These are phyloP conservation scores for Rozella allomycis DNA, from an alignment of 371 early-diverging fungal genomes.

Conservation along the genomic window DNA sequence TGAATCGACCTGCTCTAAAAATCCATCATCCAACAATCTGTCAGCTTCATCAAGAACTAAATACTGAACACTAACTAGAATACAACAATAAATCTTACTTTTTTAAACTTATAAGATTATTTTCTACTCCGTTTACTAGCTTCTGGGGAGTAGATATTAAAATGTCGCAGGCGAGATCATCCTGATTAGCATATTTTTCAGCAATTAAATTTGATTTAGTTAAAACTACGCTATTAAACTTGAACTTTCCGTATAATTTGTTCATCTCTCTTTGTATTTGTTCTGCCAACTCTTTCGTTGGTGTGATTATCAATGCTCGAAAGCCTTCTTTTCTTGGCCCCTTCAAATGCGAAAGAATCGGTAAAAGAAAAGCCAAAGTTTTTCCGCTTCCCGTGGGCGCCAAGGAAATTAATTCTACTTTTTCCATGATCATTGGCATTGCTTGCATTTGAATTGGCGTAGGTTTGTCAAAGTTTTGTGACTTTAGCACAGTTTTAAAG, in stretches of 20 bases:
- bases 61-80: conserved; percentile 46
- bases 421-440: conserved; percentile 54
- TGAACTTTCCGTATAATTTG: conserved; percentile 1
- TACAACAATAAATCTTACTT: conserved; percentile 13
- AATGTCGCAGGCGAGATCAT: conserved; percentile 51
- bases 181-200: no score
- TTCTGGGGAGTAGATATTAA: conserved; percentile 74
- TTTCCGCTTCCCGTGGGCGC: conserved; percentile 98
- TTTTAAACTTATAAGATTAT: conserved; percentile 47
- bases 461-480: no score
- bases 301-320: conserved; percentile 77
- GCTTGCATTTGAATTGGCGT: conserved; percentile 93
- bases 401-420: conserved; percentile 72
- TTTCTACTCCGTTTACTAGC: conserved; percentile 63
- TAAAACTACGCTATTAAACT: no score
- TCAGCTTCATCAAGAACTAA: conserved; percentile 93
- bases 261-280: conserved; percentile 36
- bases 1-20: conserved; percentile 69
- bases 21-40: conserved; percentile 67
- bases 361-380: conserved; percentile 84
- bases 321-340: conserved; percentile 46
- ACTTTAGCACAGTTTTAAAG: no score
- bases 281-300: conserved; percentile 88
- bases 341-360: conserved; percentile 62
- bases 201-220: no score